Evolutionary conservation across 164 flowering plant species (phyloP), one percentile per base, ranked within the genome.

Genomic region (Vitis amurensis): DNA sequence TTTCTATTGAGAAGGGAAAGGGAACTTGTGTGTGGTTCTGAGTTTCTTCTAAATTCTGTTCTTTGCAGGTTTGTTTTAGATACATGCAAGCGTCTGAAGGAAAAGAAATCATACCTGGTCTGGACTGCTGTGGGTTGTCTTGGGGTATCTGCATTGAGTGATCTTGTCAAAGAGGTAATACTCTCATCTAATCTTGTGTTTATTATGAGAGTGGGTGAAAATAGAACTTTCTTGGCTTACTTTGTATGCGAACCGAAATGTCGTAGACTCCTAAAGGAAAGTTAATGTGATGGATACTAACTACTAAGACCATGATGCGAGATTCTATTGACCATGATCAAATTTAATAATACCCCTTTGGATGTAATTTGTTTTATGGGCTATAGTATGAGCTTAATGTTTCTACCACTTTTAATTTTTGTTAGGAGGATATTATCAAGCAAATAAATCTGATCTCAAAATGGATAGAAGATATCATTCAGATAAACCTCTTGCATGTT

Each of bases 91-190:
- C 84, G 79, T 30, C 79, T 93, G 77, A 90, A 80, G 71, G 99
- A 95, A 78, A 85, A 71, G 81, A 95, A 95, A 71, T 79, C 90
- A 8, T 91, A 93, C 80, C 79, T 95, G 76, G 80, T 95, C 14
- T 89, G 88, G 75, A 82, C 87, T 67, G 97, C 97, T 76, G 92
- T 90, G 17, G 96, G 94, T 63, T 86, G 92, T 73, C 87, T 95
- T 19, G 98, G 99, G 61, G 75, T 88, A 57, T 76, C 90, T 74
- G 94, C 93, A 13, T 63, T 93, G 50, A 84, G 84, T 62, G 93
- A 95, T 79, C 88, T 95, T 23, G 78, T 95, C 66, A 88, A 85
- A 64, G 99, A 93, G 97, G 97, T 95, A 85, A 67, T 50, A 0
- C 68, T 37, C 37, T 49, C n/a, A 50, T 65, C 17, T 62, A 27